These are phyloP conservation scores for Cymbomonas tetramitiformis DNA, from an alignment of 139 green algal species.

Conservation along the genomic window DNA sequence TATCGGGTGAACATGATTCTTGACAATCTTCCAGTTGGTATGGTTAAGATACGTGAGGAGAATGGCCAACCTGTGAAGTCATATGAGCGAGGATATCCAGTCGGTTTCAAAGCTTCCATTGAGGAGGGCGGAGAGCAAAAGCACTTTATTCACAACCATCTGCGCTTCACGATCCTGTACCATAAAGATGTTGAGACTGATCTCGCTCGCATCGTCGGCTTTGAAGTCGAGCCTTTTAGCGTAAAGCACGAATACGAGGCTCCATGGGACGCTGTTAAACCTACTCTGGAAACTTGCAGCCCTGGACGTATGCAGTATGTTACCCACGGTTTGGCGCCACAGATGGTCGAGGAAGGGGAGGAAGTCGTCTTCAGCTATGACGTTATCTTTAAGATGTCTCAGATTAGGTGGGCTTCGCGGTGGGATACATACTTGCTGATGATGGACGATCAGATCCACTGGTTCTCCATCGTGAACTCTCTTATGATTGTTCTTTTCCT, in stretches of 20 bases:
- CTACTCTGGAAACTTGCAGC: constrained; percentile 78
- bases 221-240: constrained; percentile 80
- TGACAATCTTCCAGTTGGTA: constrained; percentile 93
- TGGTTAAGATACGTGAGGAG: constrained; percentile 67
- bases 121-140: constrained; percentile 45
- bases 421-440: constrained; percentile 97
- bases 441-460: constrained; percentile 88
- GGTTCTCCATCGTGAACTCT: constrained; percentile 98
- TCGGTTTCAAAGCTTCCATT: constrained; percentile 61
- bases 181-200: constrained; percentile 72
- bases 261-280: constrained; percentile 43
- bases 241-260: constrained; percentile 81
- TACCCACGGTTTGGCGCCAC: constrained; percentile 48
- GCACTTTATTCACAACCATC: constrained; percentile 86
- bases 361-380: constrained; percentile 97
- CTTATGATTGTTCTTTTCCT: constrained; percentile 99
- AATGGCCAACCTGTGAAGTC: constrained; percentile 56
- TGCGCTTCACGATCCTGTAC: constrained; percentile 90
- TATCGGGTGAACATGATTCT: constrained; percentile 99
- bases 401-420: constrained; percentile 85
- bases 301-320: constrained; percentile 58
- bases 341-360: constrained; percentile 57
- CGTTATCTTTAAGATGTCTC: constrained; percentile 61
- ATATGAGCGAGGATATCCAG: constrained; percentile 85
- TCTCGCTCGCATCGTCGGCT: constrained; percentile 81